Base-by-base conservation (phyloP, 176 grass and related monocot genomes). In the Triticum urartu region DNA sequence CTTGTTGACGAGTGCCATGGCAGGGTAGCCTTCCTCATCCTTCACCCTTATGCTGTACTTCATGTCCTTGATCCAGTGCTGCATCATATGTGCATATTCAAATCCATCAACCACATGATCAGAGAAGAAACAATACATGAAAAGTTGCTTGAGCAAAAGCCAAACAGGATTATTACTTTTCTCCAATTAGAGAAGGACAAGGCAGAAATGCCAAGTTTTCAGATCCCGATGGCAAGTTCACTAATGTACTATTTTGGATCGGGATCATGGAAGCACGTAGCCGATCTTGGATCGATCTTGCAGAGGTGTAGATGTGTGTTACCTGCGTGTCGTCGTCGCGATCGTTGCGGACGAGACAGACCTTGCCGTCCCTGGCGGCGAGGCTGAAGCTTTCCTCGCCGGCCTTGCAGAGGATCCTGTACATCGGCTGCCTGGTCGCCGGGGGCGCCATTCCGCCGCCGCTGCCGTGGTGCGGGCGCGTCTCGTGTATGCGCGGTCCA, bases 1-100 rank as follows among this genome's bases (percentile, higher is more conserved):
- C 73, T 91, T 94, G 81, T 92, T 97, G 60, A 97, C 66, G 40
- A 97, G 92, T 34, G 82, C 42, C 34, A 97, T 91, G 79, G 88
- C 90, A 22, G 94, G 90, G 74, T 80, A 81, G 2, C 94, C 92
- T 34, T 97, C 94, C 83, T 94, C 94, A 63, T 97, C 94, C 86
- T 94, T 97, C 60, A 97, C 92, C 80, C 54, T 92, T 1, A 90
- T 97, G 88, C 94, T 97, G 86, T 84, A 92, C 83, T 86, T 94
- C 90, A 97, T 83, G 43, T 97, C 92, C 88, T 94, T 94, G 77
- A 97, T 94, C 94, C 94, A 97, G 56, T 97, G 90, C 94, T 97
- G 74, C 50, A 54, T 59, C 56, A 59, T 1, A 21, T 3, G 20
- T 20, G 17, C 9, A 59, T 21, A 59, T 21, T 21, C 22, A 20